These are phyloP conservation scores for Fusarium nematophilum DNA, from an alignment of 2,329 filamentous ascomycete species.

Conservation along the genomic window DNA sequence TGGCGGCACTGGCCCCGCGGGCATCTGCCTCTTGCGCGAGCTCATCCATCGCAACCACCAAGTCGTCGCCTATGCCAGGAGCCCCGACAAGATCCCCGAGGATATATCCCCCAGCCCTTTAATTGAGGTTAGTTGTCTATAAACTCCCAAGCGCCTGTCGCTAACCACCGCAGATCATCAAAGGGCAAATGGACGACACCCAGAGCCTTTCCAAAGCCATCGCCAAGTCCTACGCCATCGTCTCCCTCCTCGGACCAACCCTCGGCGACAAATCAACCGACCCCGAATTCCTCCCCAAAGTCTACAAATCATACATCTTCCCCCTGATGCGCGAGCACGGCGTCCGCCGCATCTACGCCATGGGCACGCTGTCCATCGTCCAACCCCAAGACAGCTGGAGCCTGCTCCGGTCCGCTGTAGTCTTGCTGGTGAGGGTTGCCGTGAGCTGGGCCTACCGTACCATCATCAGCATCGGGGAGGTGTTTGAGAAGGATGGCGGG, in stretches of 20 bases:
- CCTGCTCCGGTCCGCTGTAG: conserved; percentile 16
- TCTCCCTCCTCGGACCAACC: conserved; percentile 25
- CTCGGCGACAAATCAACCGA: background rate
- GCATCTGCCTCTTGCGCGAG: conserved; percentile 46
- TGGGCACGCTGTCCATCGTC: conserved; percentile 48
- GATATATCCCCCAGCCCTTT: conserved; percentile 6
- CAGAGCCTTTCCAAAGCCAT: conserved; percentile 7
- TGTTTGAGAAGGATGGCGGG: conserved; percentile 35
- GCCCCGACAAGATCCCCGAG: conserved; percentile 12
- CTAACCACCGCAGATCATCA: background rate
- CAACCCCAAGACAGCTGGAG: conserved; percentile 39
- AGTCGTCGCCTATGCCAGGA: conserved; percentile 34
- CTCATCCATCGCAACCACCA: conserved; percentile 42
- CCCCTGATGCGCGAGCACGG: conserved; percentile 17
- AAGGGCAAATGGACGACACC: too few species aligned
- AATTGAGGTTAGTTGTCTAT: conserved; percentile 13
- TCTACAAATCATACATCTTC: conserved; percentile 14
- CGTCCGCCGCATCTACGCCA: conserved; percentile 46
- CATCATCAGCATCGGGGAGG: conserved; percentile 30
- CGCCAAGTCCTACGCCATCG: background rate
- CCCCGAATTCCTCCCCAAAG: background rate
- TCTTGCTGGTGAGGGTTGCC: conserved; percentile 21
- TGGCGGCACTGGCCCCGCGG: conserved; percentile 48
- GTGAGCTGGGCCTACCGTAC: conserved; percentile 28
- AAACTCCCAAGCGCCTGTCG: background rate